Base-by-base conservation (phyloP, 371 early-diverging fungal species). In the Mucor irregularis region DNA sequence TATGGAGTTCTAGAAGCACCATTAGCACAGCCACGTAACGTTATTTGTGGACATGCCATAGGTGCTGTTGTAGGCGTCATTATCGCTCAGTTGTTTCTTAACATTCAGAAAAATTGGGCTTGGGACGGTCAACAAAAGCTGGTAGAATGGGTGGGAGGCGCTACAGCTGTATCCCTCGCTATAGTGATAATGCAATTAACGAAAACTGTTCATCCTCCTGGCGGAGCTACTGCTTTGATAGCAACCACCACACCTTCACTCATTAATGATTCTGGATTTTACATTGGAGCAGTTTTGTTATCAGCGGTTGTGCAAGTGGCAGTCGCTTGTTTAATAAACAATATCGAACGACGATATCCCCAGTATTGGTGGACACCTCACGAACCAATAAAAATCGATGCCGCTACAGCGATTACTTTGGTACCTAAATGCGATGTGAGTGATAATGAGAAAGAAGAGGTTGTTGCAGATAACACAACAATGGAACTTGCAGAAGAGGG, bases 141-240 rank as follows among this genome's bases (percentile, higher is more conserved):
- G 4, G 74, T 85, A 9, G 74, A 73, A 11, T 90, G 90, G 89
- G 71, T 90, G 34, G 78, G 82, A 6, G 84, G 83, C 8, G 76
- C 88, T 6, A 73, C 88, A n/a, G 73, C 88, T 5, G 87, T 91
- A 40, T 78, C 88, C 0, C 21, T 84, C n/a, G 64, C 90, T 0
- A 64, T 89, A 25, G 55, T 75, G 0, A 28, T 75, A 2, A 91
- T 89, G 88, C 88, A 86, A 29, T 45, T 87, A 24, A 83, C 85
- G 0, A 79, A 80, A 31, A 87, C 85, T 0, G 78, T 87, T 8
- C 90, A 91, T 46, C 90, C 91, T 7, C 91, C 91, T 4, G 88
- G 82, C 2, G 76, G 76, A 11, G 90, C 91, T 1, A 84, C 91
- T 0, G 86, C 90, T 1, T 62, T 89, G 40, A 72, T 90, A 21